A percentile compares a stretch with the other conserved stretches of the same genome.
Evolutionary conservation across 345 rosid species (phyloP).

Genomic region (Euclidium syriacum): DNA sequence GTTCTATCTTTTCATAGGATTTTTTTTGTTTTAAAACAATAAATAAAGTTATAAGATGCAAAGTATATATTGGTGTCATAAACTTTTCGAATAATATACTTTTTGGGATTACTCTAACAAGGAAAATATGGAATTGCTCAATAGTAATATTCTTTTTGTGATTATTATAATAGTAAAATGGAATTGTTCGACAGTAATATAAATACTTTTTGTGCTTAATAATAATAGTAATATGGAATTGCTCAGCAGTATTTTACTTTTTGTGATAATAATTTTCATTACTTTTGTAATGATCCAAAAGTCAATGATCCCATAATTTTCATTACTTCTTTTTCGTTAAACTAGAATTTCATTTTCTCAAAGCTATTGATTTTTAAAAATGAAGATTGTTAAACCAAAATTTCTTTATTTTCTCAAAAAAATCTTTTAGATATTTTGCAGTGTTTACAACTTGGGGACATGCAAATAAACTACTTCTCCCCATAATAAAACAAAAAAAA

Average conservation of each 20-base stretch:
- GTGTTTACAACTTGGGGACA: constrained; percentile 10
- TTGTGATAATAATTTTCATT: background rate
- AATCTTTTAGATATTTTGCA: background rate
- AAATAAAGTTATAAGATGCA: background rate
- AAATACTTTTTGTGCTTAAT: background rate
- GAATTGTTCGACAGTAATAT: background rate
- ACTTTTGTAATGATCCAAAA: too few species aligned
- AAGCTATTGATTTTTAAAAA: background rate
- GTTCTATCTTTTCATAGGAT: background rate
- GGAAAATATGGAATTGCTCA: too few species aligned
- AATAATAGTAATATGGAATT: background rate
- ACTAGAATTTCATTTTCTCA: too few species aligned
- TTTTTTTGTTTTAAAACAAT: background rate
- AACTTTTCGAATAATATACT: too few species aligned
- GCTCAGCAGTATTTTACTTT: background rate
- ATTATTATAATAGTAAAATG: background rate
- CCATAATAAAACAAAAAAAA: background rate
- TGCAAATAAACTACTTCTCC: background rate
- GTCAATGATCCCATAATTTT: too few species aligned
- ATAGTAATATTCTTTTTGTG: too few species aligned
- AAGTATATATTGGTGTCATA: background rate
- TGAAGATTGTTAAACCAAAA: background rate
- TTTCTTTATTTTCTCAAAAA: background rate
- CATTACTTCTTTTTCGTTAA: background rate
- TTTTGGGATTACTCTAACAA: background rate